Evolutionary conservation across 2,329 filamentous ascomycete species (phyloP), one percentile per base, ranked within the genome.

Genomic region (Amesomyces nigricolor): DNA sequence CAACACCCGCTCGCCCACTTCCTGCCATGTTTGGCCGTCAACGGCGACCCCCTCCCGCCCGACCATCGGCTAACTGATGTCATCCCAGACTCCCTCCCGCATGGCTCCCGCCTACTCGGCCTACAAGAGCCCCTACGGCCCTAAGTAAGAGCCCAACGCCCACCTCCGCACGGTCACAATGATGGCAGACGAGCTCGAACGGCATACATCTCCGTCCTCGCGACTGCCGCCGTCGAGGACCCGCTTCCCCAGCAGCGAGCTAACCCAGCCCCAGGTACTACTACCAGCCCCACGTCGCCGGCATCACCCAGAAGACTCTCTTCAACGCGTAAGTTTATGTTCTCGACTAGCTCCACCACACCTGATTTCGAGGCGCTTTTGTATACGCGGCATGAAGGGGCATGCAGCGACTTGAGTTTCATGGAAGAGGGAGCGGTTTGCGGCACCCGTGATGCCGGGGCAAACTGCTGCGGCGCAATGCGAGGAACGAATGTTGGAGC

Each of bases 111-210:
- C 50, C 61, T 68, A 63, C 60, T 68, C 70, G 46, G 62, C 69
- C 59, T 86, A 83, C 77, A 79, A 78, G 73, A 85, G 81, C 73
- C 74, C 77, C 63, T 85, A 82, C 69, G 83, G 81, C 68, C 83
- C 83, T 51, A 86, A 84, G 83, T 86, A 81, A 73, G 77, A 73
- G 70, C 69, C 45, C 32, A 43, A 43, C 47, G 26, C 30, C 29
- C 19, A 51, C 22, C 26, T 30, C 17, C n/a, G 29, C 3, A 32
- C 32, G 9, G 22, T 39, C 35, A 2, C 40, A 13, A 30, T 10
- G 30, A 26, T 7, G 16, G n/a, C 35, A 17, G n/a, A 8, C 26
- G 19, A 35, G 22, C 22, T 26, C 32, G 32, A 35, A 35, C 11
- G 32, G 9, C 32, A 10, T 35, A 9, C 32, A 10, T 35, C 22